phyloP scores from a whole-genome alignment of 352 stramenopile genomes.

The Hyphochytrium catenoides region DNA sequence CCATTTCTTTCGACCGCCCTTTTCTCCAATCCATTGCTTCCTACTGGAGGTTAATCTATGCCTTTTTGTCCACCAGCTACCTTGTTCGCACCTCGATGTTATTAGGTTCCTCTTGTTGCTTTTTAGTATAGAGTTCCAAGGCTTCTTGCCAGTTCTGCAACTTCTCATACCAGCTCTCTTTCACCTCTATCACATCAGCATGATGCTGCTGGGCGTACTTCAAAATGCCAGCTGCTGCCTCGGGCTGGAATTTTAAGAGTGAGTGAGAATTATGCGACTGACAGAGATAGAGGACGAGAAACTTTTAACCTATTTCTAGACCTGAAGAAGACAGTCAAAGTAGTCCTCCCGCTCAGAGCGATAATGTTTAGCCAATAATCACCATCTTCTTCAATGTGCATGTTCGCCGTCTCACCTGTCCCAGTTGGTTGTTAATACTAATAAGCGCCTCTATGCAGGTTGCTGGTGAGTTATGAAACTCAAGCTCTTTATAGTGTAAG shows the following conservation, averaged over 20 bases:
- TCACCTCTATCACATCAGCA: slow-evolving; percentile 51
- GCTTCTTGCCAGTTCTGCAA: slow-evolving; percentile 90
- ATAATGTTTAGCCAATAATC: too few species aligned
- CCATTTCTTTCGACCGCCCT: too few species aligned
- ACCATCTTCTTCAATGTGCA: background rate
- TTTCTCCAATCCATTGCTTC: too few species aligned
- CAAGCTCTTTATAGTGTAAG: slow-evolving; percentile 88
- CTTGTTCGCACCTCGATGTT: too few species aligned
- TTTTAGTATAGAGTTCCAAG: slow-evolving; percentile 51
- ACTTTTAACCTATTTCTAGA: too few species aligned
- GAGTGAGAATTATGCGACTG: too few species aligned
- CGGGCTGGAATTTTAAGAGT: slow-evolving; percentile 21
- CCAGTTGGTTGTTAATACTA: slow-evolving; percentile 96
- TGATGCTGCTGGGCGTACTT: slow-evolving; percentile 70
- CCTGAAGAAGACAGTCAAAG: too few species aligned
- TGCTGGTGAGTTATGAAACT: slow-evolving; percentile 70
- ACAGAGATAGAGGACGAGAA: too few species aligned
- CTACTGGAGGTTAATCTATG: too few species aligned
- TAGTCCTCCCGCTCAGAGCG: too few species aligned
- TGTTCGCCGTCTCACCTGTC: slow-evolving; percentile 13
- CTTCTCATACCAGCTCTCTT: slow-evolving; percentile 93
- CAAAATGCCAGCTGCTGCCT: slow-evolving; percentile 89
- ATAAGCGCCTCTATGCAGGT: slow-evolving; percentile 96
- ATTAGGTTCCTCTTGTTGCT: slow-evolving; percentile 2
- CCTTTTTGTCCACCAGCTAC: too few species aligned